Percentiles rank a stretch among this genome's conserved stretches.
Evolutionary conservation across 768 basidiomycete genomes (phyloP).

Genomic region (Leccinum barrowsii): DNA sequence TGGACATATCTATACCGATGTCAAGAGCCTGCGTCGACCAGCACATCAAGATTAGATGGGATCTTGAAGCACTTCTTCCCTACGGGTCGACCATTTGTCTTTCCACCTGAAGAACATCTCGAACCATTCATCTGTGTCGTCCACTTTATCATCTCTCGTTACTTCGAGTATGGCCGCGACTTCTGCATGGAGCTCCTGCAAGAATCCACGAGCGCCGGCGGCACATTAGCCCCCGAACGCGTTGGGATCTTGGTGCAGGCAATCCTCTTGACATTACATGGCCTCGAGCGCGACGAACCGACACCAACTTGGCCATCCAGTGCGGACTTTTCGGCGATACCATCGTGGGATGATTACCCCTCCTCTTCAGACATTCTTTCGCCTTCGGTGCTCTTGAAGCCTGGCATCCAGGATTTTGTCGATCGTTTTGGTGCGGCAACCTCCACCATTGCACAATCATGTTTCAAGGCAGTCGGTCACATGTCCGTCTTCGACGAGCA

Average conservation of each 20-base stretch:
- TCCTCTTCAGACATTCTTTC: constrained; percentile 65
- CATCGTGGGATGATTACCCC: constrained; percentile 62
- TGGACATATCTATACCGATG: constrained; percentile 98
- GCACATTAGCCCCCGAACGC: constrained; percentile 64
- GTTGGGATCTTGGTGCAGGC: constrained; percentile 75
- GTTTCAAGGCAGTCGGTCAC: constrained; percentile 60
- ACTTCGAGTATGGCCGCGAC: constrained; percentile 83
- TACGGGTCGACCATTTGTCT: constrained; percentile 52
- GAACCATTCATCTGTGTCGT: constrained; percentile 75
- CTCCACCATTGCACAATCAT: constrained; percentile 52
- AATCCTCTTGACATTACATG: constrained; percentile 64
- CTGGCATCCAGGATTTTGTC: constrained; percentile 70
- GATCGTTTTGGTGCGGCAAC: constrained; percentile 60
- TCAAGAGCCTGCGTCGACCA: constrained; percentile 77
- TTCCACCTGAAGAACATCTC: constrained; percentile 69
- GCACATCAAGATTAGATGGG: constrained; percentile 73
- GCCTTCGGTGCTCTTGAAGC: constrained; percentile 49
- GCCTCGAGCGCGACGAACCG: constrained; percentile 66
- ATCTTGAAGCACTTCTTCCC: constrained; percentile 81
- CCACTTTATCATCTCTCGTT: constrained; percentile 79
- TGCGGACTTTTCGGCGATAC: constrained; percentile 57
- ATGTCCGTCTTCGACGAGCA: constrained; percentile 88
- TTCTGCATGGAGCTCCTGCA: constrained; percentile 78
- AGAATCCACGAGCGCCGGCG: constrained; percentile 49
- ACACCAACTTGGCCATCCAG: constrained; percentile 78